Evolutionary conservation across 192 early-diverging fungal species (phyloP), one percentile per base, ranked within the genome.

Genomic region (Martensiomyces pterosporus): DNA sequence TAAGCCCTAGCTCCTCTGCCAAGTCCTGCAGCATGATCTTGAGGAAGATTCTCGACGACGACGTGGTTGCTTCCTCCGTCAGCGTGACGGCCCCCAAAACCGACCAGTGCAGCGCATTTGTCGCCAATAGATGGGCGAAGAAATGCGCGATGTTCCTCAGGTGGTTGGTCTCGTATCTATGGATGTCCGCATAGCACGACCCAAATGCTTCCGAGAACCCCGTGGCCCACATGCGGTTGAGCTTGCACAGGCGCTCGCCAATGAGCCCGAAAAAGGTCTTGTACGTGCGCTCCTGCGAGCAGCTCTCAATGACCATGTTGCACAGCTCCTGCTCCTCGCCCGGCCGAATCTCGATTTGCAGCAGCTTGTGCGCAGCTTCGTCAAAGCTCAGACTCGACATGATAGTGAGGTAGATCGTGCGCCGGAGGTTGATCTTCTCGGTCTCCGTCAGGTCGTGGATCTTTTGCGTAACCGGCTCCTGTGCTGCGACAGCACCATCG

Each of bases 271-370:
- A 97, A 49, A 93, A 94, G 46, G 80, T 90, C 50, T 92, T 85
- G 64, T 93, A 98, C 5, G 93, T 97, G 10, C 91, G 79, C 60
- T 97, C 93, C 61, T 98, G 92, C 4, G 87, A 83, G 61, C 93
- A 97, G 79, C 92, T 93, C 60, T 98, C 95, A 41, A 97, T 89
- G 38, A 98, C 81, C 95, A 98, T 98, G 57, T 94, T 92, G 62
- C 83, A 85, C 24, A 98, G 69, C 67, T 97, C 95, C 27, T 89
- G 79, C 79, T 94, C 87, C 55, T 94, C 86, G 34, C 88, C 92
- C 37, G 81, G 80, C 39, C 82, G 82, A 29, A 96, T 81, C 37
- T 86, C 71, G 26, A 98, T 76, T 56, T 89, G 83, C 76, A 98
- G 80, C 37, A 96, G 79, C 68, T 98, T 98, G 78, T 98, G 94